phyloP scores from a whole-genome alignment of 2,329 filamentous ascomycete genomes.

The Juglanconis oblonga region DNA sequence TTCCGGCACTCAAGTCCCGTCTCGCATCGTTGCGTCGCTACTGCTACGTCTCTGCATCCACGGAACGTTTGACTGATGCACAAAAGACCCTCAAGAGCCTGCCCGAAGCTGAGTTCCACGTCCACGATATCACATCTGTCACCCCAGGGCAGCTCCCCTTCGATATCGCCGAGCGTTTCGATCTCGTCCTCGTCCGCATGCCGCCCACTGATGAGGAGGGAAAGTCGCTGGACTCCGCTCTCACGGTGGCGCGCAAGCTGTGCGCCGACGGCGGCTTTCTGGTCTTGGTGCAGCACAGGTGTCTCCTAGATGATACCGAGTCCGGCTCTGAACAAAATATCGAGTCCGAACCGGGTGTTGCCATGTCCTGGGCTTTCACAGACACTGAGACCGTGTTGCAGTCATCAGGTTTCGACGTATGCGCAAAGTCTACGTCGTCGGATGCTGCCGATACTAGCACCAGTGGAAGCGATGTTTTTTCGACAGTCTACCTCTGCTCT shows the following conservation, averaged over 20 bases:
- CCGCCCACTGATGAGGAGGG: too few relatives aligned
- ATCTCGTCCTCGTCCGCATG: neutral
- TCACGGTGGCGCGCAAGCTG: neutral
- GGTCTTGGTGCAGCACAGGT: neutral
- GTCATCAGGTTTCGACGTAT: neutral
- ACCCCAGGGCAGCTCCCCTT: neutral
- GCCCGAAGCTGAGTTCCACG: neutral
- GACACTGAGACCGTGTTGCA: neutral
- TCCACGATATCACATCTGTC: neutral
- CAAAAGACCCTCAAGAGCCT: neutral
- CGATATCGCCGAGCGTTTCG: neutral
- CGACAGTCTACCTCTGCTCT: neutral
- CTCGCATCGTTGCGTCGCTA: too few relatives aligned
- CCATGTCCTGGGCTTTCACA: neutral
- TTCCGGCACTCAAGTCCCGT: too few relatives aligned
- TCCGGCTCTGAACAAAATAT: too few relatives aligned
- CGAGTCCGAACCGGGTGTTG: too few relatives aligned
- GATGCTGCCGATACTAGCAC: neutral
- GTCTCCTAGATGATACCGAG: neutral
- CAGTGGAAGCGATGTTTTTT: neutral
- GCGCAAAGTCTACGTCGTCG: too few relatives aligned
- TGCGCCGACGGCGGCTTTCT: neutral
- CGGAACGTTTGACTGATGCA: neutral
- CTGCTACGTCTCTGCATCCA: neutral
- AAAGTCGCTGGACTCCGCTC: neutral